phyloP scores from a whole-genome alignment of 1,139 yeast genomes.

The Geotrichum aggregatum region DNA sequence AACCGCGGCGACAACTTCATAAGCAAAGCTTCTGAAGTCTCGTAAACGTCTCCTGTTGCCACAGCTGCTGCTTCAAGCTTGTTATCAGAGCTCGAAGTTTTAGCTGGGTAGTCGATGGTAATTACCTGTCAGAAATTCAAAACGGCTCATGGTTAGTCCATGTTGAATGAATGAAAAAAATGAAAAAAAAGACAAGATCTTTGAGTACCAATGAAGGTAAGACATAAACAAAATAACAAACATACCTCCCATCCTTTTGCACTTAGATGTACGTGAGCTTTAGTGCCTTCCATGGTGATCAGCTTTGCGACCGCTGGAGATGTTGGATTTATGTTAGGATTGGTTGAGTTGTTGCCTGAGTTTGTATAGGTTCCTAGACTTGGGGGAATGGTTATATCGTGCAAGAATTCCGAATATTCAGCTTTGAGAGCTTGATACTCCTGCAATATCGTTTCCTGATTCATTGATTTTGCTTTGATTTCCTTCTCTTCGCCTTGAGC shows the following conservation, averaged over 20 bases:
- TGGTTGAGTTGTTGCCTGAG: too few relatives aligned
- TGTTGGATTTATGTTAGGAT: too few relatives aligned
- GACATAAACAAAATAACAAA: not conserved
- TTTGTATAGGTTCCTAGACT: too few relatives aligned
- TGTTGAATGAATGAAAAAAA: not conserved
- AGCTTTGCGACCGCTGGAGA: not conserved
- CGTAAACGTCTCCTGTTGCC: conserved; percentile 26
- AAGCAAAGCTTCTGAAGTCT: conserved; percentile 48
- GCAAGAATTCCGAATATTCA: conserved; percentile 1
- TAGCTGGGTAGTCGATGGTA: not conserved
- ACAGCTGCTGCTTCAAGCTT: not conserved
- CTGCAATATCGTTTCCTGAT: not conserved
- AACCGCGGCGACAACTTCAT: conserved; percentile 43
- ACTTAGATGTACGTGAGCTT: not conserved
- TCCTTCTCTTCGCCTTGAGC: too few relatives aligned
- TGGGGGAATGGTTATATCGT: not conserved
- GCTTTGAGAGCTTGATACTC: conserved; percentile 1
- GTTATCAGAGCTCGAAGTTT: too few relatives aligned
- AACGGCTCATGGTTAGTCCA: too few relatives aligned
- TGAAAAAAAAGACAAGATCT: not conserved
- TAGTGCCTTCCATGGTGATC: not conserved
- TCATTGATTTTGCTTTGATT: not conserved
- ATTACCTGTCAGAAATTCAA: not conserved
- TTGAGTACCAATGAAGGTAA: too few relatives aligned
- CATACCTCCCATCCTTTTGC: conserved; percentile 8